Base-by-base conservation (phyloP, 305 asterid species). In the Plantago coronopus region DNA sequence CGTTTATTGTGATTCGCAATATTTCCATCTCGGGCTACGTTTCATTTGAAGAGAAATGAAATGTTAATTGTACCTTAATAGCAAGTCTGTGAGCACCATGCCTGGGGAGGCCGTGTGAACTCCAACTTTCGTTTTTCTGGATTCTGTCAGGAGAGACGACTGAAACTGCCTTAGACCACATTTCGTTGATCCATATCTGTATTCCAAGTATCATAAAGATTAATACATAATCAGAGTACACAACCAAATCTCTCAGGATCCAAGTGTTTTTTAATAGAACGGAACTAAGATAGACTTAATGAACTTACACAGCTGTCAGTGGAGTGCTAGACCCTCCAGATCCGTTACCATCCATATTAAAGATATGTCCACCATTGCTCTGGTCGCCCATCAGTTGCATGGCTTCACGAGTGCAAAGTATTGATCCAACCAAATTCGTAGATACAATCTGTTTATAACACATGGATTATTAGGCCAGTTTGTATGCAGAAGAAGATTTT, bases 291-390 rank as follows among this genome's bases (percentile, higher is more conserved):
- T 27, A 64, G 25, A n/a, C 47, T 29, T 50, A 6, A 44, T 1
- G 7, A 4, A 63, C 94, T 81, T 83, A 91, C 98, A 88, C 95
- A 38, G 98, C 96, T 21, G 96, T 91, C 57, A 91, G 80, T 14
- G 98, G 98, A 54, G 98, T 91, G 79, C 98, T 91, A 40, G 96
- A 91, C 45, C 98, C 98, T 27, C 98, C 98, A 29, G 96, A 91
- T 57, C 98, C 96, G 1, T 94, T 95, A 70, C 98, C 98, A 72
- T 91, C 98, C 96, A 91, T 91, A 83, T 91, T 91, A 69, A 91
- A 91, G 62, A 91, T 78, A 69, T 88, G 95, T 61, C 98, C 98
- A 59, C 91, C 95, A 49, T 73, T 87, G 38, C 27, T 67, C 73
- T 91, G 96, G 73, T 64, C 69, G 58, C 71, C 64, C 96, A 91